These are phyloP conservation scores for Trichoderma reesei DNA, from an alignment of 495 filamentous ascomycete genomes.

Conservation along the genomic window DNA sequence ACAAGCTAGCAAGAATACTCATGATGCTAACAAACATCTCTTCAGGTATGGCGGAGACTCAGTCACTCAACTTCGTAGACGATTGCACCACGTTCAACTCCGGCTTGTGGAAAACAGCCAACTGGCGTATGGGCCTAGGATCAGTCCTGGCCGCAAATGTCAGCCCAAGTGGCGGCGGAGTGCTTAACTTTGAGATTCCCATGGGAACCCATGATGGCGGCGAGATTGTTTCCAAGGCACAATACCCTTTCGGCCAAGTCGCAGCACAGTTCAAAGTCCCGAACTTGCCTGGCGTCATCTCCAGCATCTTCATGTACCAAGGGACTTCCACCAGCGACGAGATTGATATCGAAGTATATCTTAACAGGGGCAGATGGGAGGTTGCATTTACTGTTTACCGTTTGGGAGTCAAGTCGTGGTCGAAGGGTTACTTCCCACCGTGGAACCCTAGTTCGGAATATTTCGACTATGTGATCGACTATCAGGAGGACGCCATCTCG, in stretches of 20 bases:
- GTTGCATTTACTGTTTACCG: background rate
- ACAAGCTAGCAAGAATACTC: too few relatives aligned
- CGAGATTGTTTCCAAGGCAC: background rate
- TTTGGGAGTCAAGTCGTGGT: background rate
- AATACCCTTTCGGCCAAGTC: background rate
- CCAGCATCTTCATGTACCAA: slow-evolving; percentile 1
- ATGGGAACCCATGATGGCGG: background rate
- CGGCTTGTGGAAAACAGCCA: background rate
- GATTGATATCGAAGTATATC: slow-evolving; percentile 3
- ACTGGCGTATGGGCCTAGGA: background rate
- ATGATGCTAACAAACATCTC: background rate
- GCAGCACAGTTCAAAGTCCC: slow-evolving; percentile 2
- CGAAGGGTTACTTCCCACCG: background rate
- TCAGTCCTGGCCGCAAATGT: background rate
- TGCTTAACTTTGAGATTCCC: background rate
- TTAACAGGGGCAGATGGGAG: background rate
- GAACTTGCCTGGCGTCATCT: background rate
- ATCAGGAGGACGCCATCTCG: background rate
- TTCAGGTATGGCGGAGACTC: background rate
- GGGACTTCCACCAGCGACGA: slow-evolving; percentile 2
- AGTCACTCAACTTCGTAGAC: background rate
- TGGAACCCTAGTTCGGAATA: background rate
- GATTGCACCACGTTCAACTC: background rate
- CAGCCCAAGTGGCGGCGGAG: background rate
- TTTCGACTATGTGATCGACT: background rate